These are phyloP conservation scores for Diplocarpon rosae DNA, from an alignment of 2,329 filamentous ascomycete genomes.

Conservation along the genomic window DNA sequence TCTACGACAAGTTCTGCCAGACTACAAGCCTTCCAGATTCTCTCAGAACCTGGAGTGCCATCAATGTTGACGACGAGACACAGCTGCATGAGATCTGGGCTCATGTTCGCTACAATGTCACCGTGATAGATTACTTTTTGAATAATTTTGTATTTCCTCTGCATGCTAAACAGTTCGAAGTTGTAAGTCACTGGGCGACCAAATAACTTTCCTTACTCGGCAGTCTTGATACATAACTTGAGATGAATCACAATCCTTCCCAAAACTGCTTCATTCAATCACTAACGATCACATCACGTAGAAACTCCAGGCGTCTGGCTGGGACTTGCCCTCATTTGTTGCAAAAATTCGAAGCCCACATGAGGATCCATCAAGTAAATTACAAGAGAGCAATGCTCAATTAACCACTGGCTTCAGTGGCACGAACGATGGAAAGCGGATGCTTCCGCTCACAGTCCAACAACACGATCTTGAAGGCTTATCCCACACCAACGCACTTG, in stretches of 20 bases:
- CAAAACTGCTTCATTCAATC: no score
- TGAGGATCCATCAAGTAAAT: background rate
- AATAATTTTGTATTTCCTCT: slow-evolving; percentile 50
- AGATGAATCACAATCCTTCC: no score
- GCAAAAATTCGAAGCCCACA: background rate
- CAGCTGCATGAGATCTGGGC: slow-evolving; percentile 42
- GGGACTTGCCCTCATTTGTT: slow-evolving; percentile 48
- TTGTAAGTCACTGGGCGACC: no score
- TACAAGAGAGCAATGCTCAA: slow-evolving; percentile 30
- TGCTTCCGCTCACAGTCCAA: slow-evolving; percentile 49
- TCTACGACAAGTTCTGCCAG: slow-evolving; percentile 43
- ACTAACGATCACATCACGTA: no score
- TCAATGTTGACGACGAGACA: slow-evolving; percentile 47
- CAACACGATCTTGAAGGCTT: slow-evolving; percentile 49
- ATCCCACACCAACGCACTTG: slow-evolving; percentile 51
- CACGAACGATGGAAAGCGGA: slow-evolving; percentile 52
- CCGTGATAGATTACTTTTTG: slow-evolving; percentile 48
- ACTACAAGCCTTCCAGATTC: slow-evolving; percentile 34
- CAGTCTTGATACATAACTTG: no score
- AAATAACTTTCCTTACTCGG: no score
- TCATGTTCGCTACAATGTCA: slow-evolving; percentile 36
- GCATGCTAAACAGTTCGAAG: no score
- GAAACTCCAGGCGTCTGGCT: slow-evolving; percentile 55
- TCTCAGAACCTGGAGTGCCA: slow-evolving; percentile 40
- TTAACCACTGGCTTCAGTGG: slow-evolving; percentile 60